Conservation (phyloP, 129 eudicot species). For the Tagetes patula region DNA sequence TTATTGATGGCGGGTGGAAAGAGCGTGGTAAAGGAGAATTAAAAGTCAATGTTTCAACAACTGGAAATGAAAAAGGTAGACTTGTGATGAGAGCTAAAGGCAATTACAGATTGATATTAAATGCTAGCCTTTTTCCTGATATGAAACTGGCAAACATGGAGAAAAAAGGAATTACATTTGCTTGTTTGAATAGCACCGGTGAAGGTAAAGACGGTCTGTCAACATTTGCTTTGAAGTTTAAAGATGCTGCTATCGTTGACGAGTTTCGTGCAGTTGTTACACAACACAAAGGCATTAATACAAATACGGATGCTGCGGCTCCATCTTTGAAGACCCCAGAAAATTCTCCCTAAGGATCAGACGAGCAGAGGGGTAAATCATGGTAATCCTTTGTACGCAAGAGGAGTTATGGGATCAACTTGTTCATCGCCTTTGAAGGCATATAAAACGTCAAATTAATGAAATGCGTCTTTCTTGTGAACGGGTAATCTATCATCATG, state of each 20-base stretch:
- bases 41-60: conserved; percentile 60
- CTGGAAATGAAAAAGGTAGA: conserved; percentile 64
- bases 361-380: conserved; percentile 30
- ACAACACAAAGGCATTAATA: conserved; percentile 50
- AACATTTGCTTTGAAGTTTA: conserved; percentile 83
- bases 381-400: background rate
- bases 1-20: conserved; percentile 78
- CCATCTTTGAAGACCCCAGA: conserved; percentile 64
- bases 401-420: background rate
- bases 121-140: conserved; percentile 75
- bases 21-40: conserved; percentile 95
- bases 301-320: conserved; percentile 17
- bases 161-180: conserved; percentile 88
- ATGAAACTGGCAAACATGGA: conserved; percentile 96
- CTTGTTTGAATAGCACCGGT: conserved; percentile 68
- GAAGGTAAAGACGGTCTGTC: conserved; percentile 76
- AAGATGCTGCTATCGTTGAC: conserved; percentile 62
- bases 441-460: conserved; percentile 1
- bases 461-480: conserved; percentile 7
- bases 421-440: conserved; percentile 4
- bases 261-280: conserved; percentile 57
- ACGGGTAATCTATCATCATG: conserved; percentile 11
- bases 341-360: conserved; percentile 71
- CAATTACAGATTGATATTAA: conserved; percentile 72
- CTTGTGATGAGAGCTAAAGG: conserved; percentile 92